Base-by-base conservation (phyloP, 257 asterid species). In the Solanum peruvianum region DNA sequence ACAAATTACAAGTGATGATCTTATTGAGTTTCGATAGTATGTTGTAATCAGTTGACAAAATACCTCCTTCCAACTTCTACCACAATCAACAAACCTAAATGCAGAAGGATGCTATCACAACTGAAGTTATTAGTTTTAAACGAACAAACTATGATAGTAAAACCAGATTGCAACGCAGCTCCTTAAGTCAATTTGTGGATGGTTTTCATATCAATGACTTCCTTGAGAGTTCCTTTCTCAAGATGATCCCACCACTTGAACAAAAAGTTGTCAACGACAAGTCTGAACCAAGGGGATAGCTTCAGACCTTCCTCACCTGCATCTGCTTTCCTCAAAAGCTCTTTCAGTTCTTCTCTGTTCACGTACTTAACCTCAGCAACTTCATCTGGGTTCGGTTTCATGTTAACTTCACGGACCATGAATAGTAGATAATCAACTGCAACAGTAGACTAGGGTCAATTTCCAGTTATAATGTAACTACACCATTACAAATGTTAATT, bases 401-500 rank as follows among this genome's bases (percentile, higher is more conserved):
- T 92, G 29, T 84, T 88, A 4, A 95, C 99, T 91, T 96, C 98
- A 80, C 97, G 96, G 33, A 95, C 91, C 18, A 91, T 93, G 92
- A 96, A 96, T 33, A 96, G 98, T 82, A 96, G 99, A 92, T 96
- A 96, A 90, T 96, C 99, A 88, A 96, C 99, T 96, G 95, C 92
- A 87, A 45, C 85, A 47, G 69, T 49, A 80, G 71, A 11, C 39
- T 11, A 21, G 44, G 18, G 52, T 87, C 66, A 85, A 72, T 52
- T 80, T 16, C 85, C 45, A 80, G 44, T 49, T 49, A 49, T 47
- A 29, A 16, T 16, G 2, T 80, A 27, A 47, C 42, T 80, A 29
- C 29, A 47, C 42, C 10, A 25, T 44, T 45, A 27, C 27, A 78
- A 16, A 80, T 80, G 85, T 52, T 7, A 78, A 80, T 29, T 49